Percentiles rank a stretch among this genome's conserved stretches.
These are phyloP conservation scores for Ilyonectria sp. DNA, from an alignment of 2,329 filamentous ascomycete genomes.

Conservation along the genomic window DNA sequence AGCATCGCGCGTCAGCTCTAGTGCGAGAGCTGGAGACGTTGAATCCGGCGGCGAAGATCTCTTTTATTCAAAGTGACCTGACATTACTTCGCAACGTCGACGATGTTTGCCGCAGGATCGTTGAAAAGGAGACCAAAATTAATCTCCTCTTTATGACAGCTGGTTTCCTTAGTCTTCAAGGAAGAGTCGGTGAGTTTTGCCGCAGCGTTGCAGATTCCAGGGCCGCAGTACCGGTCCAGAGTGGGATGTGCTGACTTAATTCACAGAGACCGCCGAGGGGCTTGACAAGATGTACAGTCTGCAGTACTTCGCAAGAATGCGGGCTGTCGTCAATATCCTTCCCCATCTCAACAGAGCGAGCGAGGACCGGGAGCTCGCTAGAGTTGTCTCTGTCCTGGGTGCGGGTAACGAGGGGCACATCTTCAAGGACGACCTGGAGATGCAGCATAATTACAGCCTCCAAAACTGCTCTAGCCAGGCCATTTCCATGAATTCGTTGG, in stretches of 20 bases:
- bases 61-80: conserved; percentile 10
- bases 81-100: conserved; percentile 10
- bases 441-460: background rate
- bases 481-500: background rate
- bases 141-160: conserved; percentile 19
- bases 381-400: background rate
- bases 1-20: background rate
- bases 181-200: too few relatives aligned
- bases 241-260: too few relatives aligned
- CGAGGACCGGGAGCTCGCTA: background rate
- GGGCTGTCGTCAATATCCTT: too few relatives aligned
- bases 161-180: too few relatives aligned
- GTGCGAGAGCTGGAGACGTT: background rate
- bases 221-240: too few relatives aligned
- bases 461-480: background rate
- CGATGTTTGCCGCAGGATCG: conserved; percentile 15
- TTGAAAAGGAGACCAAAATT: conserved; percentile 4
- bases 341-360: too few relatives aligned
- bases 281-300: too few relatives aligned
- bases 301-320: too few relatives aligned
- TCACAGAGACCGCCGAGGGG: too few relatives aligned
- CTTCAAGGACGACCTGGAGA: background rate
- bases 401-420: background rate
- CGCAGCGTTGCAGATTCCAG: too few relatives aligned
- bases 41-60: conserved; percentile 11